Conservation (phyloP, 2,329 filamentous ascomycete species). For the Dothiorella sarmentorum region DNA sequence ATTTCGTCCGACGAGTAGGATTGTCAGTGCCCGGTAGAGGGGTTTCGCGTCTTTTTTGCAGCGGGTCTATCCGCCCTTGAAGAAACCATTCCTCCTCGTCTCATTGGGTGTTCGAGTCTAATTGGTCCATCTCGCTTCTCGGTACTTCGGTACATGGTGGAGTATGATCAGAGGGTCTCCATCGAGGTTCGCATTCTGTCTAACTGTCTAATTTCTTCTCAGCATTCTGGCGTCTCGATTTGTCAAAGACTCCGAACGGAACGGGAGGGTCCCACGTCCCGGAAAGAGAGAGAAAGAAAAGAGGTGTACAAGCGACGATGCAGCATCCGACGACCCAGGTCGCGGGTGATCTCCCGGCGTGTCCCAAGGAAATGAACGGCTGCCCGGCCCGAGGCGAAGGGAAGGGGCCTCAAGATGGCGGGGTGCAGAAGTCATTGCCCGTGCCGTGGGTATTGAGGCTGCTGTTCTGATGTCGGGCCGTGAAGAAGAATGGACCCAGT, state of each 20-base stretch:
- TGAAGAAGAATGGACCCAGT: not conserved
- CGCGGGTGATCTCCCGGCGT: not conserved
- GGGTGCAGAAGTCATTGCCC: not conserved
- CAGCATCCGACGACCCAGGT: not conserved
- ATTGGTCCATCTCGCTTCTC: conserved; percentile 15
- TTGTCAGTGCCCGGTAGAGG: not conserved
- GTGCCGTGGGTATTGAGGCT: not conserved
- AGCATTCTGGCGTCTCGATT: not conserved
- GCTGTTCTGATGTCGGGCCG: not conserved
- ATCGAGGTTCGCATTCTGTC: not conserved
- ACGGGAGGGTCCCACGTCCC: not conserved
- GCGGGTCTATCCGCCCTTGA: not conserved
- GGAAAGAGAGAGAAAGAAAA: not conserved
- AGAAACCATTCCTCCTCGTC: not conserved
- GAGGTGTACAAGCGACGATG: not conserved
- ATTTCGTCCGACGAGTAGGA: not conserved
- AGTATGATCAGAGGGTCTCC: not conserved
- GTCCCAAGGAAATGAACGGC: not conserved
- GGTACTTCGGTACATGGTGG: conserved; percentile 3
- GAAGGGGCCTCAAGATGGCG: not conserved
- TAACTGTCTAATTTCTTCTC: conserved; percentile 3
- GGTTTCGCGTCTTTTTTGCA: not conserved
- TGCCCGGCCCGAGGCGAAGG: not conserved
- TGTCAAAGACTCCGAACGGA: not conserved
- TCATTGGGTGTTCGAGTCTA: conserved; percentile 1